These are phyloP conservation scores for Allium fistulosum DNA, from an alignment of 106 monocot genomes.

Conservation along the genomic window DNA sequence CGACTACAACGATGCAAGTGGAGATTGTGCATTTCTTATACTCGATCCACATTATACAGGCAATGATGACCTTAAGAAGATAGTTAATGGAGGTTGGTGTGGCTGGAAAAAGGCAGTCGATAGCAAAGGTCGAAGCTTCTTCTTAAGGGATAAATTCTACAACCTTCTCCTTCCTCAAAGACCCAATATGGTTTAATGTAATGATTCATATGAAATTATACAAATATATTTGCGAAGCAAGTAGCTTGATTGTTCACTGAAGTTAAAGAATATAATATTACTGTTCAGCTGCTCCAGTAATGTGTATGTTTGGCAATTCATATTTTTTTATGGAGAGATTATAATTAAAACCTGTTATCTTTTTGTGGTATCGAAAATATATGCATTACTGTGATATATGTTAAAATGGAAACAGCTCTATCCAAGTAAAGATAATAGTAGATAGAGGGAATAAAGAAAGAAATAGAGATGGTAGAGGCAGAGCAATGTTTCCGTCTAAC, in stretches of 20 bases:
- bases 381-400: not conserved
- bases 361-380: not conserved
- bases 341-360: not conserved
- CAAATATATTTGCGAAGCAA: too few relatives aligned
- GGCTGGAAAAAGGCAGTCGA: conserved; percentile 95
- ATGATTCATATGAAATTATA: too few relatives aligned
- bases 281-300: not conserved
- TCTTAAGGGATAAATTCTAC: conserved; percentile 93
- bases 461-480: not conserved
- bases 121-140: conserved; percentile 81
- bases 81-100: conserved; percentile 87
- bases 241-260: too few relatives aligned
- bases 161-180: conserved; percentile 97
- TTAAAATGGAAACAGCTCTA: not conserved
- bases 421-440: too few relatives aligned
- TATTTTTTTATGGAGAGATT: not conserved
- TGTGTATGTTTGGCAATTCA: not conserved
- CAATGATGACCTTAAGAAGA: conserved; percentile 75
- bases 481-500: not conserved
- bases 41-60: conserved; percentile 97
- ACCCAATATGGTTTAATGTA: conserved; percentile 78
- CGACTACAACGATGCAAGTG: conserved; percentile 78
- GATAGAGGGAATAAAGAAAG: not conserved
- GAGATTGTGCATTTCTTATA: conserved; percentile 97
- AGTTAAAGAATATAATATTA: too few relatives aligned